phyloP scores from a whole-genome alignment of 2,329 filamentous ascomycete genomes.

The Scedosporium dehoogii region DNA sequence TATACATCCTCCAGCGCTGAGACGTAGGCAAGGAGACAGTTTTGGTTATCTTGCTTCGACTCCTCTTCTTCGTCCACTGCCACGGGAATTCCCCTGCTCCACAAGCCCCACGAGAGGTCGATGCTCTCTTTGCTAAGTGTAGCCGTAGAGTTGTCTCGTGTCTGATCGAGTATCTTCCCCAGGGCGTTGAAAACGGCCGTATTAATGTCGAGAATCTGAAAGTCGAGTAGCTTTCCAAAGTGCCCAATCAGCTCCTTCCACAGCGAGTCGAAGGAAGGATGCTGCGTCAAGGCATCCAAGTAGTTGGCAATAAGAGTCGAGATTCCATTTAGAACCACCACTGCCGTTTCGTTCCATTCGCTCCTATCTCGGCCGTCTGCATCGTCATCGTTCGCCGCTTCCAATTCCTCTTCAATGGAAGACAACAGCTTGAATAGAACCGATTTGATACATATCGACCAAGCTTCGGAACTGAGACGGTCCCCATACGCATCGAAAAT shows the following conservation, averaged over 20 bases:
- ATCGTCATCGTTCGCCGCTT: constrained; percentile 23
- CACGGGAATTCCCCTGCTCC: constrained; percentile 55
- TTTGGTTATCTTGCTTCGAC: constrained; percentile 53
- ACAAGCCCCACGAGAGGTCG: constrained; percentile 57
- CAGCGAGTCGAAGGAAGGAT: constrained; percentile 57
- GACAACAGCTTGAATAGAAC: constrained; percentile 72
- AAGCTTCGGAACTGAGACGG: constrained; percentile 65
- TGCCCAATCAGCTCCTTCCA: constrained; percentile 68
- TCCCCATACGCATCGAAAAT: constrained; percentile 91
- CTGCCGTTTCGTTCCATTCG: constrained; percentile 66
- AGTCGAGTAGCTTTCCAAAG: constrained; percentile 53
- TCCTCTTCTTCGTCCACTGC: constrained; percentile 27
- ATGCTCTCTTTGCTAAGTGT: constrained; percentile 42
- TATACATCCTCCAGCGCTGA: constrained; percentile 69
- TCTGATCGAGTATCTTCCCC: constrained; percentile 49
- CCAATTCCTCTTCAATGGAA: constrained; percentile 52
- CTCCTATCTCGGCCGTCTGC: constrained; percentile 31
- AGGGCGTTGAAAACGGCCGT: constrained; percentile 62
- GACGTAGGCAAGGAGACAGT: constrained; percentile 77
- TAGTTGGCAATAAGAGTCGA: constrained; percentile 67
- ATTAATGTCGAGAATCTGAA: constrained; percentile 58
- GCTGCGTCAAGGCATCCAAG: constrained; percentile 58
- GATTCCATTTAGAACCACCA: constrained; percentile 63
- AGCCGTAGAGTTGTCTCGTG: constrained; percentile 26
- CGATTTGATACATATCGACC: constrained; percentile 71